Evolutionary conservation across 169 alveolate genomes (phyloP), one percentile per base, ranked within the genome.

Genomic region (Theileria luwenshuni): DNA sequence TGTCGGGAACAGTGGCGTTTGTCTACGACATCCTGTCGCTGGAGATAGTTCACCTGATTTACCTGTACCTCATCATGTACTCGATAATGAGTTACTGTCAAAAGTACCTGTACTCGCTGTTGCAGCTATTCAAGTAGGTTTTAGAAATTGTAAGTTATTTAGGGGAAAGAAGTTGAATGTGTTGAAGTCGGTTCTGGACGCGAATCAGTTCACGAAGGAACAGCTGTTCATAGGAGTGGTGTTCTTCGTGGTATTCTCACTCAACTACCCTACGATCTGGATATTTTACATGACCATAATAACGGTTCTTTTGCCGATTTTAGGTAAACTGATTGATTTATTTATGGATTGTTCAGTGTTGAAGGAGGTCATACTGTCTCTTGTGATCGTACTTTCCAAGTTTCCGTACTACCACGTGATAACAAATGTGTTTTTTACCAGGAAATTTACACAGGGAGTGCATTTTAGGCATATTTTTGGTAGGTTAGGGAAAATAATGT

Each of bases 101-200:
- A 6, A 64, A 64, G 33, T 79, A 79, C 41, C 74, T 70, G 15
- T 79, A 51, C 69, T 70, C 86, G 6, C 72, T 79, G 48, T 38
- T 79, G 42, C 83, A 61, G 60, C 64, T 79, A 19, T 60, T 79
- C 75, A 79, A 79, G 86, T 79, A 15, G 2, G 81, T 58, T 1
- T 27, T 21, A 25, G 2, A n/a, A 27, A 13, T 0, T 13, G 21
- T 32, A 71, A 0, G 10, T 10, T n/a, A 1, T 1, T 10, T 58
- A 79, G 86, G 73, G 83, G 86, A 45, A 79, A 79, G 60, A 79
- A 79, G 70, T 79, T 83, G 86, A 79, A 79, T 63, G 61, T 32
- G 28, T 62, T 79, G 51, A 79, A 79, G 77, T 68, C 70, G 56
- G 63, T 61, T 19, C 43, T 72, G 48, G 86, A 79, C 52, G 33